Conservation (phyloP, 2,329 filamentous ascomycete species). For the Atkinsonella hypoxylon region DNA sequence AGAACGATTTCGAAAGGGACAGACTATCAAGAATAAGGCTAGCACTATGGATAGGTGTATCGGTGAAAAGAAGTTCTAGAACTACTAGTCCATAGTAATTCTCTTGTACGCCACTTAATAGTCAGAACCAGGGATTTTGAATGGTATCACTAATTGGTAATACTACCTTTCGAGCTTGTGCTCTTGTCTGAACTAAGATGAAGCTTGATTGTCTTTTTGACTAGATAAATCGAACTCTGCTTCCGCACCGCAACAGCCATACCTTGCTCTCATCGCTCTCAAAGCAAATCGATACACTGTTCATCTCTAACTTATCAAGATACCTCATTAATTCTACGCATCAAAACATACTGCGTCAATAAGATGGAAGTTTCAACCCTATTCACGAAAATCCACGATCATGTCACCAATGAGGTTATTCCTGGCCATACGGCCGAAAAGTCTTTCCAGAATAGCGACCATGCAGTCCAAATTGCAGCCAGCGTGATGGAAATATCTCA, state of each 20-base stretch:
- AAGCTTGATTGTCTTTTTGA: neutral
- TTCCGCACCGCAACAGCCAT: neutral
- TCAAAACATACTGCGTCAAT: neutral
- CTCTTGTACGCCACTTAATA: neutral
- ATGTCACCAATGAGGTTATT: neutral
- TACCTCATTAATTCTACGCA: neutral
- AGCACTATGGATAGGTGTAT: too few relatives aligned
- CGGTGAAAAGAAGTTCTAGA: neutral
- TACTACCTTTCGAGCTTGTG: neutral
- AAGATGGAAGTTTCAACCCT: neutral
- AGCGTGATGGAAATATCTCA: constrained; percentile 3
- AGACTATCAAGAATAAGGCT: too few relatives aligned
- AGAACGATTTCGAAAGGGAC: too few relatives aligned
- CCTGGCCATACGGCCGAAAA: neutral
- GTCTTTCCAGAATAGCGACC: neutral
- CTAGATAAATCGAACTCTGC: neutral
- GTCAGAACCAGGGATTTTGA: neutral
- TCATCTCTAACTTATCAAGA: neutral
- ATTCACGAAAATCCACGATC: neutral
- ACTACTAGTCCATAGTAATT: neutral
- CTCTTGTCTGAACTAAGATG: neutral
- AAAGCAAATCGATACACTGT: neutral
- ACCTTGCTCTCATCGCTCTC: neutral
- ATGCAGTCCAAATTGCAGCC: neutral
- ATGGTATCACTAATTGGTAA: neutral